Evolutionary conservation across 805 yeast species (phyloP), one percentile per base, ranked within the genome.

Genomic region (Yarrowia sp.): DNA sequence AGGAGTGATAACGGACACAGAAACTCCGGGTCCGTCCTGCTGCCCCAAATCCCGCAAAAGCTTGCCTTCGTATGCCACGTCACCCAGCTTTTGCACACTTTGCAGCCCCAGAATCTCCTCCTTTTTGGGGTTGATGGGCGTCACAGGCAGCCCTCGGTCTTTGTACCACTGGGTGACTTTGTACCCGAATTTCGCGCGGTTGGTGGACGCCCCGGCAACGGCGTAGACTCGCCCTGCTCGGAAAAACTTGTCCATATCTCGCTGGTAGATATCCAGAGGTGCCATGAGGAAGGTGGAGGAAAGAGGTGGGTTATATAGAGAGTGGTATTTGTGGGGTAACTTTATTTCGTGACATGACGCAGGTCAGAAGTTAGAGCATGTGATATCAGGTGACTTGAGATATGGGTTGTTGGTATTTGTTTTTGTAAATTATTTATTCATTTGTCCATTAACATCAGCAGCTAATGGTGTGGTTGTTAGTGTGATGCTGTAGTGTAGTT

Each of bases 1-100:
- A 2, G 96, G 92, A 0, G 96, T 89, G 62, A 90, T 84, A 44
- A 90, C 86, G 32, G 90, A 85, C 8, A 88, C 74, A 66, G 87
- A 83, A 26, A 83, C 56, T 5, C 71, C 11, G 84, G 69, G 65
- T 4, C 68, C 70, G 59, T 72, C 44, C 14, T 68, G 72, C 2
- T 8, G 41, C n/a, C 8, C 21, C 1, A n/a, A 4, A n/a, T 16
- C 66, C 41, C 3, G 69, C 68, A 10, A 70, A 67, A 11, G 46
- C 69, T 24, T 36, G 11, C 62, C 62, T 8, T 56, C n/a, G 8
- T 41, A 40, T 5, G 16, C 14, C 66, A 72, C 71, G 33, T 68
- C 66, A 6, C 41, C 66, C 41, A 76, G 67, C 36, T 64, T 66
- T 56, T 49, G 65, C 0, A 66, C 77, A 0, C 84, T 81, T 22